Evolutionary conservation across 23 red algal genomes (phyloP), one percentile per base, ranked within the genome.

Genomic region (Gracilaria domingensis): DNA sequence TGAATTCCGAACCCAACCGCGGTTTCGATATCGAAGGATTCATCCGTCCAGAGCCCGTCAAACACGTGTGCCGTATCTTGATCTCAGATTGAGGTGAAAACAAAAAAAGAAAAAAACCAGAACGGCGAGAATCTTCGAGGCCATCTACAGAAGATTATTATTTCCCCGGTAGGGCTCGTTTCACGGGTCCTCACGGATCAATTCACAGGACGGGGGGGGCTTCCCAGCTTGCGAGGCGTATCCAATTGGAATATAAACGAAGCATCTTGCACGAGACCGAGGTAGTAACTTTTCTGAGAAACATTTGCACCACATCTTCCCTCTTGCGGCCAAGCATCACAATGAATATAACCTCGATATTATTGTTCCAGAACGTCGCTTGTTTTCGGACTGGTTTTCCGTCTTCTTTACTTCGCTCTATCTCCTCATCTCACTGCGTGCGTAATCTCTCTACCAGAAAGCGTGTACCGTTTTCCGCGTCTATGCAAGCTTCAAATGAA

Each of bases 291-390:
- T 8, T 12, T 38, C 3, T n/a, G n/a, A n/a, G n/a, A n/a, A n/a
- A n/a, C n/a, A n/a, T n/a, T n/a, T n/a, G 11, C 12, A 34, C 7
- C 1, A 14, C 8, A 0, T 34, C 30, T 55, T 14, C 17, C 9
- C 51, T 55, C 17, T n/a, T 55, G 17, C 51, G 13, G 11, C 1
- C 51, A 55, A 55, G 11, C 1, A 18, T 37, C 32, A 32, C 64
- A 9, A 69, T 69, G 64, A 69, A 69, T 69, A 0, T 37, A 24
- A 69, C 30, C 2, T 49, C 72, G 8, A 25, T 2, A 49, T 50
- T 77, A 16, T 25, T 77, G 23, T 77, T 77, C 26, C 72, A 77
- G 45, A 77, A 77, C 25, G 72, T 77, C n/a, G 72, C 38, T 32
- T 77, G 72, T 45, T 34, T 77, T 77, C 72, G 72, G 1, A 77